Percentiles rank a stretch among this genome's conserved stretches.
Conservation (phyloP, 192 early-diverging fungal genomes). For the Oehlia diaphana region DNA sequence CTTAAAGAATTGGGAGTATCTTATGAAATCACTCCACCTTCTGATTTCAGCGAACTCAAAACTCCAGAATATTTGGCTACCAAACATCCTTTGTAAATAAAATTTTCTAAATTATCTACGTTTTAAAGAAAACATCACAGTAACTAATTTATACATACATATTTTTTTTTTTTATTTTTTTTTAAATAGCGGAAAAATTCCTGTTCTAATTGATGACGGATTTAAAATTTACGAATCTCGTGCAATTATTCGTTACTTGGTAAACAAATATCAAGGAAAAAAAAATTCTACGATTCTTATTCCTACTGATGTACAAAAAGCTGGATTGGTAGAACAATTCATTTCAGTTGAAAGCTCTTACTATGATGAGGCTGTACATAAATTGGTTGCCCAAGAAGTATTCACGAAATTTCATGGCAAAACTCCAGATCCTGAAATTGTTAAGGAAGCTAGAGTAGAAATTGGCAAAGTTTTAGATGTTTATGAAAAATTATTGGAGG, state of each 20-base stretch:
- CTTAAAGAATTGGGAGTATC: conserved; percentile 37
- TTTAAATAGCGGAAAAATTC: conserved; percentile 35
- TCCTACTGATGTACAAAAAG: conserved; percentile 32
- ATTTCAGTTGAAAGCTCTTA: conserved; percentile 30
- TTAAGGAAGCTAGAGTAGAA: background rate
- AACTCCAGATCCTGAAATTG: conserved; percentile 9
- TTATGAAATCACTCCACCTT: conserved; percentile 30
- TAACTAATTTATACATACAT: background rate
- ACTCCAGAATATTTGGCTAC: conserved; percentile 31
- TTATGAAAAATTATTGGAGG: conserved; percentile 28
- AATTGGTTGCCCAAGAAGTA: background rate
- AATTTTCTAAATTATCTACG: background rate
- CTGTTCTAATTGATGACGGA: conserved; percentile 42
- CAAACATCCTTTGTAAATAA: conserved; percentile 39
- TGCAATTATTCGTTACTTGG: conserved; percentile 43
- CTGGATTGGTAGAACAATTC: conserved; percentile 37
- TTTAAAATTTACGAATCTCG: conserved; percentile 40
- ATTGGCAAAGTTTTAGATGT: conserved; percentile 9
- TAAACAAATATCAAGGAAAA: background rate
- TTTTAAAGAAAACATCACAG: background rate
- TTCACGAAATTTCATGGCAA: background rate
- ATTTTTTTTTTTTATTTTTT: background rate
- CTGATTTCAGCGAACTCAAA: conserved; percentile 32
- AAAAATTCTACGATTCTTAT: conserved; percentile 29
- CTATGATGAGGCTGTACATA: background rate